A percentile compares a stretch with the other conserved stretches of the same genome.
Evolutionary conservation across 2,329 filamentous ascomycete species (phyloP).

Genomic region (Colletotrichum gloeosporioides): DNA sequence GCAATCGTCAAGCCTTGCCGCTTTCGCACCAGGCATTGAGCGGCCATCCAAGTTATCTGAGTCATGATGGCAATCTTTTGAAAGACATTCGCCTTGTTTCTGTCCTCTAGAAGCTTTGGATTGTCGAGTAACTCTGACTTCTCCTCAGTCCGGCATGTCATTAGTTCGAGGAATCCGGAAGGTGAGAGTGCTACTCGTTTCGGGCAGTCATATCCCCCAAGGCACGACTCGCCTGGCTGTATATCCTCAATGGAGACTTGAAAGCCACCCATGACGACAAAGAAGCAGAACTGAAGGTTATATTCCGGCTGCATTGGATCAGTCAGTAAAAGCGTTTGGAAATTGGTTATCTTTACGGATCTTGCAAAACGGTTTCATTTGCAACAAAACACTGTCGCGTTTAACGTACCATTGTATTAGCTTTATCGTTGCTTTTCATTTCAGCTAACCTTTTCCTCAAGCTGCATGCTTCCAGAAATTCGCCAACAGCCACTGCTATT

Average conservation of each 20-base stretch:
- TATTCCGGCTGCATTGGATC: neutral
- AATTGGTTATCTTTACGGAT: no score
- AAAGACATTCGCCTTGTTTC: slow-evolving; percentile 32
- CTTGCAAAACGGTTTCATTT: no score
- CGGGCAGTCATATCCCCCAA: neutral
- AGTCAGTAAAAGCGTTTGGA: no score
- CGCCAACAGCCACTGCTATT: neutral
- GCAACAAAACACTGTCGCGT: no score
- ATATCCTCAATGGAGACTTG: neutral
- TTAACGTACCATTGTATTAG: no score
- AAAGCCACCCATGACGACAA: neutral
- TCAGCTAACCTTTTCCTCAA: no score
- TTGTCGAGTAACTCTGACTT: neutral
- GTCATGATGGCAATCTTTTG: slow-evolving; percentile 32
- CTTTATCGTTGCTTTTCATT: no score
- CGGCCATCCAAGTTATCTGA: slow-evolving; percentile 36
- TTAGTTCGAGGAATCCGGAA: neutral
- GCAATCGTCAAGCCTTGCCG: slow-evolving; percentile 31
- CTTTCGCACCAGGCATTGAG: slow-evolving; percentile 32
- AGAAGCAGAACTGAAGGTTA: neutral
- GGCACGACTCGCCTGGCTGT: neutral
- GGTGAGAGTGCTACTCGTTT: neutral
- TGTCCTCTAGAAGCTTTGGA: slow-evolving; percentile 22
- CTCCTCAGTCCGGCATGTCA: neutral
- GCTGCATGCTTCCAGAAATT: neutral